phyloP scores from a whole-genome alignment of 179 eudicot genomes.

The Beta lomatogona region DNA sequence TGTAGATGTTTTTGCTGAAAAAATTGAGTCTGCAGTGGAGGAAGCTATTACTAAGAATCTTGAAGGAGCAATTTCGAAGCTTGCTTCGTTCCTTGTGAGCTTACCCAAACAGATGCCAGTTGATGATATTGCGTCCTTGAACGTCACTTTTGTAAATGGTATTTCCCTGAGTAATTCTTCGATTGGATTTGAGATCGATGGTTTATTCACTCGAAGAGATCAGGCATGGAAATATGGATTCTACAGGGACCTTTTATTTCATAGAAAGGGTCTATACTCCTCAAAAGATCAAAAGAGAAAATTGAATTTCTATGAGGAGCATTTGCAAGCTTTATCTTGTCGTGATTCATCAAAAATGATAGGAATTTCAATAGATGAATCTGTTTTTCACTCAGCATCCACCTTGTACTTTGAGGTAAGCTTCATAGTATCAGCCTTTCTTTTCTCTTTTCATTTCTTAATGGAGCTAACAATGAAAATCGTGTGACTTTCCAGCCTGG shows the following conservation, averaged over 20 bases:
- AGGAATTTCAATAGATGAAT: conserved; percentile 68
- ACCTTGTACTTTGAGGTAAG: conserved; percentile 67
- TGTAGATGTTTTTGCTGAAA: conserved; percentile 71
- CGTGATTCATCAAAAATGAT: conserved; percentile 67
- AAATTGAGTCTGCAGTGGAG: conserved; percentile 86
- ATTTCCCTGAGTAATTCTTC: conserved; percentile 61
- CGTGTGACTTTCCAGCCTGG: neutral
- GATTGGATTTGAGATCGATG: conserved; percentile 73
- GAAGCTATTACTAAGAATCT: conserved; percentile 65
- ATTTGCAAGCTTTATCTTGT: conserved; percentile 40
- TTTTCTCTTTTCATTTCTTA: neutral
- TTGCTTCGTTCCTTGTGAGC: conserved; percentile 59
- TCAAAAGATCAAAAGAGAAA: conserved; percentile 35
- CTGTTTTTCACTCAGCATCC: conserved; percentile 74
- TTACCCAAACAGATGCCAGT: conserved; percentile 74
- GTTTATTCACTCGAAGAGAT: conserved; percentile 62
- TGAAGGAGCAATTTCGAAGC: conserved; percentile 52
- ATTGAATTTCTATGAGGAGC: conserved; percentile 22
- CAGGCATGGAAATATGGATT: conserved; percentile 21
- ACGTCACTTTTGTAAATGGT: conserved; percentile 65
- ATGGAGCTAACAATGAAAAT: neutral
- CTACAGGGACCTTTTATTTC: conserved; percentile 22
- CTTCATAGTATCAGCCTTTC: neutral
- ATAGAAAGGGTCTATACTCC: conserved; percentile 49
- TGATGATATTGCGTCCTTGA: conserved; percentile 69